Base-by-base conservation (phyloP, 192 early-diverging fungal species). In the Obelidium mucronatum region DNA sequence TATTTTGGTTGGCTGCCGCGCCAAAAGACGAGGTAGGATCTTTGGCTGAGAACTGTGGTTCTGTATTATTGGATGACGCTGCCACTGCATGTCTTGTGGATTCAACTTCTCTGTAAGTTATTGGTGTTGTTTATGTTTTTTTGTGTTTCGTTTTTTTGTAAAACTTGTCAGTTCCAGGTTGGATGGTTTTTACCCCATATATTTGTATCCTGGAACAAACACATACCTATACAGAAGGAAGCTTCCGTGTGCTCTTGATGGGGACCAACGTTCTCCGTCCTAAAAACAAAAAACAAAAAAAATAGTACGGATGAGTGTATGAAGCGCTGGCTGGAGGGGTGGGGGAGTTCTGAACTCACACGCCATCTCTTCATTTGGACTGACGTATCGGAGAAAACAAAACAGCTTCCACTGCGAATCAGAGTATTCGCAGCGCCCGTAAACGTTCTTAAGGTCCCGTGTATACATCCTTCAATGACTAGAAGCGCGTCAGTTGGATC, bases 191-290 rank as follows among this genome's bases (percentile, higher is more conserved):
- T 6, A 48, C 44, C 19, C 44, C 44, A 48, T 15, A 48, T 48
- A 19, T 6, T 13, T 8, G 58, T 6, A 60, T 31, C 8, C 13
- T 19, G 8, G 24, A 26, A 24, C 13, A 6, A 60, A 19, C 26
- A 60, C 33, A 19, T 13, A 65, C 63, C 63, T 35, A 33, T 65
- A 65, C 37, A 65, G 30, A 19, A 65, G n/a, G 26, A 65, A 65
- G 13, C 24, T 22, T 40, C 63, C 63, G 37, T 37, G 33, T 35
- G 40, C 63, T 30, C 63, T n/a, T 39, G 63, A 65, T 6, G 63
- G 63, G 33, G 13, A 19, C 63, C 63, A 65, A 22, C 40, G 63
- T 39, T 39, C 35, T 8, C 63, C 63, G 40, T 65, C 63, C 63
- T 65, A 39, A 8, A 51, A 51, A 22, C n/a, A 22, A 51, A 51